phyloP scores from a whole-genome alignment of 1,284 basidiomycete species.

The Schizophyllum amplum region DNA sequence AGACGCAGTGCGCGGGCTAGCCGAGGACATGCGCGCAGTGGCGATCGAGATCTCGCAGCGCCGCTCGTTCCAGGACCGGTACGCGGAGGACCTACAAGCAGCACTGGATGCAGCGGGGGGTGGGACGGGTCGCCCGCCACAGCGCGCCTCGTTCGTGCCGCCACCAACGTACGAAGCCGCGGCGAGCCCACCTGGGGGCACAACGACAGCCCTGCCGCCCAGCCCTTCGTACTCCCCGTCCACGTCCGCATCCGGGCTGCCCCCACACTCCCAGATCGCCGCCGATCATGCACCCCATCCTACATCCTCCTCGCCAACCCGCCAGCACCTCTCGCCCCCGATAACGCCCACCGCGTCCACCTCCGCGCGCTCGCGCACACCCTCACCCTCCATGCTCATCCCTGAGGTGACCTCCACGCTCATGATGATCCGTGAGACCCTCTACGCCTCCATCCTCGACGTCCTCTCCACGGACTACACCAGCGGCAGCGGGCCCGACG shows the following conservation, averaged over 20 bases:
- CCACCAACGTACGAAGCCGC: constrained; percentile 55
- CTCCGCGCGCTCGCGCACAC: constrained; percentile 19
- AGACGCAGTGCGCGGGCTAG: constrained; percentile 47
- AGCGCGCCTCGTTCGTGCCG: constrained; percentile 60
- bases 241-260: constrained; percentile 2
- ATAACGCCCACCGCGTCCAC: constrained; percentile 5
- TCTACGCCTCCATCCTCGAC: constrained; percentile 71
- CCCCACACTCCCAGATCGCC: constrained; percentile 8
- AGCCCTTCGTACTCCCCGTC: too few relatives aligned
- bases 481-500: background rate
- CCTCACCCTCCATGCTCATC: constrained; percentile 43
- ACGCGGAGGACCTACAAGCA: constrained; percentile 63
- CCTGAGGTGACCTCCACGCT: constrained; percentile 49
- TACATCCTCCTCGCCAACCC: constrained; percentile 18
- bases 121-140: too few relatives aligned
- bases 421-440: constrained; percentile 71
- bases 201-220: constrained; percentile 12
- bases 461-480: constrained; percentile 30
- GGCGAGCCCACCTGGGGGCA: constrained; percentile 21
- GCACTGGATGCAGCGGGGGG: constrained; percentile 50
- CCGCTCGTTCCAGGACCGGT: constrained; percentile 73
- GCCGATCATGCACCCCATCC: constrained; percentile 16
- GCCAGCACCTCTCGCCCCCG: constrained; percentile 12
- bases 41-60: constrained; percentile 76
- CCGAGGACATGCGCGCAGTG: constrained; percentile 67